phyloP scores from a whole-genome alignment of 1,284 basidiomycete genomes.

The Ganoderma meredithae region DNA sequence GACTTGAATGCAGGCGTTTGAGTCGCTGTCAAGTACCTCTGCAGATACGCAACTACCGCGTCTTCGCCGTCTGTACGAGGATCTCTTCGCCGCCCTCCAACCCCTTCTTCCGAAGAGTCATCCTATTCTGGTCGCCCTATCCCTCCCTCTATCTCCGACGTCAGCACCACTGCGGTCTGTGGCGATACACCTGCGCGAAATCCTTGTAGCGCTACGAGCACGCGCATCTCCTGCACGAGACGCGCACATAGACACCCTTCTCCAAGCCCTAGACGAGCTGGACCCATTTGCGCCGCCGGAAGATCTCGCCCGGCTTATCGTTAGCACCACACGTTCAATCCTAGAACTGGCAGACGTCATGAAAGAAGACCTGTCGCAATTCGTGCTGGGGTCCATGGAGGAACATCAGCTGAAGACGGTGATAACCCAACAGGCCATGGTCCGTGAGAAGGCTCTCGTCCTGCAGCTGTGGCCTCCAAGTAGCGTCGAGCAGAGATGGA shows the following conservation, averaged over 20 bases:
- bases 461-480: constrained; percentile 57
- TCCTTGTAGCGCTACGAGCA: constrained; percentile 55
- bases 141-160: constrained; percentile 67
- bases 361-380: constrained; percentile 69
- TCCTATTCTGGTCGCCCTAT: constrained; percentile 54
- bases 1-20: constrained; percentile 46
- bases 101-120: constrained; percentile 63
- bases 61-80: constrained; percentile 59
- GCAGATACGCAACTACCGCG: constrained; percentile 57
- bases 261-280: constrained; percentile 47
- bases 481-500: constrained; percentile 47
- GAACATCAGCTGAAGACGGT: constrained; percentile 64
- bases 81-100: constrained; percentile 56
- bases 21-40: constrained; percentile 51
- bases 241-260: constrained; percentile 53
- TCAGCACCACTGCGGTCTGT: constrained; percentile 68
- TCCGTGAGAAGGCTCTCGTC: constrained; percentile 59
- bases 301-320: constrained; percentile 49
- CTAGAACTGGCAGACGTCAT: constrained; percentile 62
- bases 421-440: constrained; percentile 57
- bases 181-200: constrained; percentile 56
- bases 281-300: constrained; percentile 31
- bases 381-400: constrained; percentile 65
- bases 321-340: constrained; percentile 54
- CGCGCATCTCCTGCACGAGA: constrained; percentile 76